phyloP scores from a whole-genome alignment of 805 yeast species.

The Sugiyamaella mastotermitis region DNA sequence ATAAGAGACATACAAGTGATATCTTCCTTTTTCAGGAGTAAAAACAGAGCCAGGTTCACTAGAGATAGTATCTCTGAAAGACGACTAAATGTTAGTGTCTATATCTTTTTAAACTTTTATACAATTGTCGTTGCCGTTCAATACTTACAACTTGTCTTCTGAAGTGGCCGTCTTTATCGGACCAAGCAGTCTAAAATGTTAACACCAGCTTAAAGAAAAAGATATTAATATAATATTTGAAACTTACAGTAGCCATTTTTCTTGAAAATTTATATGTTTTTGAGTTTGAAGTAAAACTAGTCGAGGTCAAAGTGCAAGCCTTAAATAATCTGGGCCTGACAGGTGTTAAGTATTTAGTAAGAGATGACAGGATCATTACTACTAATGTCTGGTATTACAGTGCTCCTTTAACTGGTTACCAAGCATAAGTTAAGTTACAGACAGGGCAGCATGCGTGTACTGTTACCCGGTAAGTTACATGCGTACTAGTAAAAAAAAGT shows the following conservation, averaged over 20 bases:
- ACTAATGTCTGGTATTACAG: no score
- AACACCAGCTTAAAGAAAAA: neutral
- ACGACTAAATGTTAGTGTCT: constrained; percentile 13
- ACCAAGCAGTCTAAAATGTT: constrained; percentile 5
- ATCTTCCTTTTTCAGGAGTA: constrained; percentile 71
- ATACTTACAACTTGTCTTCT: constrained; percentile 18
- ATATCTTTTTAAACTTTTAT: neutral
- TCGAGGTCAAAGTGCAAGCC: no score
- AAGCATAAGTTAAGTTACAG: no score
- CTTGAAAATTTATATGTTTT: no score
- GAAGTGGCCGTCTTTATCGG: constrained; percentile 18
- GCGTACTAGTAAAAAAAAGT: no score
- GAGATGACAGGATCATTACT: no score
- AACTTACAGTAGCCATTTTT: constrained; percentile 9
- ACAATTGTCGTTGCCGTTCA: neutral
- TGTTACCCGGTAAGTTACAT: no score
- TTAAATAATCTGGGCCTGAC: no score
- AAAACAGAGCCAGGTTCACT: constrained; percentile 52
- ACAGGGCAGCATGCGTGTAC: no score
- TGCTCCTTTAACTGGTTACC: no score
- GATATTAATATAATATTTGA: neutral
- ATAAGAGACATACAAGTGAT: constrained; percentile 77
- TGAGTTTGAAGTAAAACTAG: no score
- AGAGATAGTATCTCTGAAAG: constrained; percentile 61
- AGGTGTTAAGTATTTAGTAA: no score